Percentiles rank a stretch among this genome's conserved stretches.
Evolutionary conservation across 768 basidiomycete genomes (phyloP).

Genomic region (Leccinum disarticulatum): DNA sequence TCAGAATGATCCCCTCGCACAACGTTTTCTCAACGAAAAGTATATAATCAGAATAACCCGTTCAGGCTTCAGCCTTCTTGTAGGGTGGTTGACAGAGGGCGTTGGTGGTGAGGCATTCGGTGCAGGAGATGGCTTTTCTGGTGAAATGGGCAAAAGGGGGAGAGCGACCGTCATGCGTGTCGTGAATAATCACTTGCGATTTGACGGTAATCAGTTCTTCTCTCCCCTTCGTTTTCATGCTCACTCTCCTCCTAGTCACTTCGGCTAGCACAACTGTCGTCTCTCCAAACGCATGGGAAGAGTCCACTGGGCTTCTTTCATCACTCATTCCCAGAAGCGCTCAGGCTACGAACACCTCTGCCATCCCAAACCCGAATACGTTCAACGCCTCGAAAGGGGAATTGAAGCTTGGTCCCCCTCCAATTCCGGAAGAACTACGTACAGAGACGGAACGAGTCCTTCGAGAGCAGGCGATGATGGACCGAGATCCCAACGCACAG

Average conservation of each 20-base stretch:
- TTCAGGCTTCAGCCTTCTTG: slow-evolving; percentile 86
- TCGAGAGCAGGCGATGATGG: slow-evolving; percentile 77
- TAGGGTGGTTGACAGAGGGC: slow-evolving; percentile 97
- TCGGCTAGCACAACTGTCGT: slow-evolving; percentile 65
- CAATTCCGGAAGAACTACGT: slow-evolving; percentile 76
- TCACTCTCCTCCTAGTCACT: slow-evolving; percentile 52
- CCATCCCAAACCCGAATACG: slow-evolving; percentile 59
- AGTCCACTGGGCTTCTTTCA: slow-evolving; percentile 80
- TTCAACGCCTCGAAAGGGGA: slow-evolving; percentile 77
- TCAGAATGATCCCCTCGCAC: slow-evolving; percentile 76
- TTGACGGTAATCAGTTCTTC: slow-evolving; percentile 64
- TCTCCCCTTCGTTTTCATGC: slow-evolving; percentile 10
- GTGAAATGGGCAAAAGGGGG: slow-evolving; percentile 80
- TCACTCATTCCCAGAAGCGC: slow-evolving; percentile 68
- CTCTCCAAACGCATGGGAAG: slow-evolving; percentile 73
- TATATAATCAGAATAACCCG: slow-evolving; percentile 88
- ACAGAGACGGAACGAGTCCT: slow-evolving; percentile 78
- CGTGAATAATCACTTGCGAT: slow-evolving; percentile 88
- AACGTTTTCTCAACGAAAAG: slow-evolving; percentile 86
- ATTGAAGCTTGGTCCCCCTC: slow-evolving; percentile 83
- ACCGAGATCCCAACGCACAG: slow-evolving; percentile 64
- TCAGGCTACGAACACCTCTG: slow-evolving; percentile 37
- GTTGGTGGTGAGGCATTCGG: slow-evolving; percentile 84
- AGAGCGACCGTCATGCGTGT: slow-evolving; percentile 90
- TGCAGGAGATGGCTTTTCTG: slow-evolving; percentile 73